Evolutionary conservation across 2,329 filamentous ascomycete species (phyloP), one percentile per base, ranked within the genome.

Genomic region (Exophiala aquamarina): DNA sequence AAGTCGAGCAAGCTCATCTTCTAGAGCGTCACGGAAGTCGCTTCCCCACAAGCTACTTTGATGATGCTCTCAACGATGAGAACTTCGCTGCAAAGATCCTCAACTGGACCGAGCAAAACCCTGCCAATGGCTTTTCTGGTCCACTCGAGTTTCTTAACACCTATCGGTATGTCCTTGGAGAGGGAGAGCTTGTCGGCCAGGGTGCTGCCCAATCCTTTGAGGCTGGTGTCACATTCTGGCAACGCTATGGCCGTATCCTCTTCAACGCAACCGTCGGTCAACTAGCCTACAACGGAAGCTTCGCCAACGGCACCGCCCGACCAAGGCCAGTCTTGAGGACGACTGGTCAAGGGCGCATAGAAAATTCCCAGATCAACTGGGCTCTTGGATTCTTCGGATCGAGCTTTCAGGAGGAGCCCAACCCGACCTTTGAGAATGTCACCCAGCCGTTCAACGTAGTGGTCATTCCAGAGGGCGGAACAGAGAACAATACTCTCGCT

Each of bases 11-110:
- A 59, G 75, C 68, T 1, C 76, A 79, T 54, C 65, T 71, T 4
- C 67, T 82, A 13, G 77, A 81, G 57, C 70, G 78, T 20, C 78
- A 81, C 60, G 74, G 75, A 1, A 67, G 81, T 50, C 70, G 78
- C 18, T 79, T 77, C 34, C 74, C 75, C 3, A 75, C 70, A 1
- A 37, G 65, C 14, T 66, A 63, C 48, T 64, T 64, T 20, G 68
- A 77, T 50, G 78, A 81, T 54, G 77, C 74, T 1, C 56, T 52
- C 17, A 77, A 75, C 52, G 71, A 78, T 52, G 67, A 69, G 35
- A 57, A 63, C 10, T 81, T 81, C 50, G 72, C 66, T 1, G 57
- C 64, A 11, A 80, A 80, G 59, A 58, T 81, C 1, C 51, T 56
- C 17, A 75, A 75, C 45, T 75, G 70, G 57, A 71, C 70, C 18